These are phyloP conservation scores for Cercophora scortea DNA, from an alignment of 495 filamentous ascomycete species.

Conservation along the genomic window DNA sequence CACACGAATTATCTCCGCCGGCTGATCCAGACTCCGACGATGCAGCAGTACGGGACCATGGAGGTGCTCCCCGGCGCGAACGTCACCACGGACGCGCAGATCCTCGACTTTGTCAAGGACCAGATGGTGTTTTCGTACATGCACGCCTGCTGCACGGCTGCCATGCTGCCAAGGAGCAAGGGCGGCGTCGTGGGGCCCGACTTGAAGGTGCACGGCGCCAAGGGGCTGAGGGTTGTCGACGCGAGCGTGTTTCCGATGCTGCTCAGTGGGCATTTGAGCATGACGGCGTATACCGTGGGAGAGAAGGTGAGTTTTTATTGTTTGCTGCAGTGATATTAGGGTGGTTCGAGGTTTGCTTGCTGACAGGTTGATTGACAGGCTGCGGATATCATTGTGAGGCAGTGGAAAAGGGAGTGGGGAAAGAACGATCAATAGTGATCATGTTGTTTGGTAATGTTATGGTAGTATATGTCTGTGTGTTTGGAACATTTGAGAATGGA, in stretches of 20 bases:
- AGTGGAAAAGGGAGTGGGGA: no score
- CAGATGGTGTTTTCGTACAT: constrained; percentile 4
- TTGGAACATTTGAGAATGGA: no score
- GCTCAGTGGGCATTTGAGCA: constrained; percentile 9
- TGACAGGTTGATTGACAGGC: no score
- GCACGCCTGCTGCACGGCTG: constrained; percentile 30
- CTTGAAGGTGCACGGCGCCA: constrained; percentile 45
- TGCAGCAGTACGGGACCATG: constrained; percentile 4
- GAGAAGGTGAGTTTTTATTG: constrained; percentile 6
- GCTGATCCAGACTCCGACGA: constrained; percentile 9
- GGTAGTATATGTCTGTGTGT: no score
- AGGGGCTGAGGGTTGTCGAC: constrained; percentile 52
- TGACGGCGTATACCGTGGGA: constrained; percentile 9
- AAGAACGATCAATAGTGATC: no score
- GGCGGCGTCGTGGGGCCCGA: constrained; percentile 45
- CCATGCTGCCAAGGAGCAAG: constrained; percentile 35
- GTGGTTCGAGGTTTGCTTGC: no score
- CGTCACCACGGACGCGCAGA: neutral
- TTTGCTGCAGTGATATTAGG: no score
- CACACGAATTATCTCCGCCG: constrained; percentile 11
- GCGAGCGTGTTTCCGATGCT: constrained; percentile 54
- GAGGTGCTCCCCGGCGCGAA: constrained; percentile 6
- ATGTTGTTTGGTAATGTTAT: no score
- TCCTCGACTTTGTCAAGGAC: constrained; percentile 1
- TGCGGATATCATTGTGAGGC: no score